phyloP scores from a whole-genome alignment of 345 rosid genomes.

The Microcos paniculata region DNA sequence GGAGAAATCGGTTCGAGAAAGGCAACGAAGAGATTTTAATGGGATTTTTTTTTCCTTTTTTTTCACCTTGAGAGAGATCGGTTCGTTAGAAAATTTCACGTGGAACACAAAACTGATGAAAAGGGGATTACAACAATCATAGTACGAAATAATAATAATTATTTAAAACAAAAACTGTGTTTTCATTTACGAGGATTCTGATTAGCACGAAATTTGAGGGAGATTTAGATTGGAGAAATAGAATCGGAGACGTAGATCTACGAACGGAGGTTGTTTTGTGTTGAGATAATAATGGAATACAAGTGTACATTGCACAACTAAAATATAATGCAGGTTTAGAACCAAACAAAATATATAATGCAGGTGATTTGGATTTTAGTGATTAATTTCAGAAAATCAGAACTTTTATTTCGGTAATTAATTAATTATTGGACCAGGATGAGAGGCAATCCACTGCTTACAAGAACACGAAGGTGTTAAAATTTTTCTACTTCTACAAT shows the following conservation, averaged over 20 bases:
- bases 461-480: too few relatives aligned
- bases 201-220: not conserved
- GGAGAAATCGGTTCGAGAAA: not conserved
- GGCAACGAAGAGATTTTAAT: not conserved
- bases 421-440: too few relatives aligned
- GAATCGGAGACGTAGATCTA: not conserved
- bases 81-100: not conserved
- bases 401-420: too few relatives aligned
- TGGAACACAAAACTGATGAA: not conserved
- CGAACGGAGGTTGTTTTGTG: not conserved
- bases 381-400: not conserved
- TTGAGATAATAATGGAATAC: not conserved
- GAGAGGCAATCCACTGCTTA: too few relatives aligned
- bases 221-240: not conserved
- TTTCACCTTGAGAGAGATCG: too few relatives aligned
- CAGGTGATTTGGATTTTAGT: not conserved
- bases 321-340: too few relatives aligned
- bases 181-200: not conserved
- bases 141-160: not conserved
- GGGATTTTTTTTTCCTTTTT: not conserved
- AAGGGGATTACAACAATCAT: not conserved
- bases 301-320: too few relatives aligned
- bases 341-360: not conserved
- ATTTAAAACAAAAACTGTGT: too few relatives aligned
- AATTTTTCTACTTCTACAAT: too few relatives aligned